Evolutionary conservation across 164 flowering plant genomes (phyloP), one percentile per base, ranked within the genome.

Genomic region (Liquidambar formosana): DNA sequence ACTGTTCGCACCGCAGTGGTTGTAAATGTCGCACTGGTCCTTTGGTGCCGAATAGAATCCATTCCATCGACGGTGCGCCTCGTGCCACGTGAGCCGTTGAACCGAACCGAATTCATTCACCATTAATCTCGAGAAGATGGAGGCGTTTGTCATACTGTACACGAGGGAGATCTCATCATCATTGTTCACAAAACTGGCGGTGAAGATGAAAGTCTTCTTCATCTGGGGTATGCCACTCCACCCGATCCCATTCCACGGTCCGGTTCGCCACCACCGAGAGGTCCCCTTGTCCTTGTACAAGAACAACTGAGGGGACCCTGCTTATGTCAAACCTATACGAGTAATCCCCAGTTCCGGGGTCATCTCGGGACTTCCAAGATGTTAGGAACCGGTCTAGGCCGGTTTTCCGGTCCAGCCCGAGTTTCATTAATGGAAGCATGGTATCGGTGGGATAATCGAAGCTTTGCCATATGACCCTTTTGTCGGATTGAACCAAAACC

Each of bases 391-490:
- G 53, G 13, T 87, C 67, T 46, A 64, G 45, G 11, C 90, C 85
- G 1, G 75, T 78, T 52, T 11, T 73, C n/a, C 28, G 1, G 70
- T 83, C 73, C 69, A 70, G n/a, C 1, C 90, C 90, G 1, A 87
- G 48, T 41, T 81, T 83, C 89, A 83, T 82, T 0, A 64, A 68
- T 0, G 87, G 86, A 2, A 88, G 25, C 6, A 73, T 13, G 0
- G 84, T 76, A 49, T 86, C 67, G 0, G 80, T 63, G 0, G 88
- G 86, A 59, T 75, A 59, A 73, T 86, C 88, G 63, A 83, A 87
- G 72, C 92, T 84, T 52, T 87, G 86, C 94, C 94, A 87, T 2
- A 82, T 1, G 16, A 68, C 57, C 14, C 22, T 28, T 11, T 67
- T 44, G 8, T 57, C 33, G 4, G 9, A 13, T 3, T 64, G 18